phyloP scores from a whole-genome alignment of 2,329 filamentous ascomycete species.

The Fusarium algeriense region DNA sequence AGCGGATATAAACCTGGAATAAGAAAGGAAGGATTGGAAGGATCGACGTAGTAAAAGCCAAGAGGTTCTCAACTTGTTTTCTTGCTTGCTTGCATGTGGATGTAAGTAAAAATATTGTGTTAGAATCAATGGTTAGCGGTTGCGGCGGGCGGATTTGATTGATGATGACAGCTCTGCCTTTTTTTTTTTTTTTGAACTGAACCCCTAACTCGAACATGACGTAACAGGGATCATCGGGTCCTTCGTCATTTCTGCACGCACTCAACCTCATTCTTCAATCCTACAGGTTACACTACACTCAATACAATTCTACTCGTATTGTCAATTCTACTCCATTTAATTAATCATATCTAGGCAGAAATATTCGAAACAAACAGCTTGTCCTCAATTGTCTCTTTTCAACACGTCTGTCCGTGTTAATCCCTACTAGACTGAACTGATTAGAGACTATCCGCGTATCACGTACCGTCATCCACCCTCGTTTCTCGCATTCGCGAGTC shows the following conservation, averaged over 20 bases:
- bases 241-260: constrained; percentile 33
- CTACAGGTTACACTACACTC: background rate
- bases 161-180: constrained; percentile 15
- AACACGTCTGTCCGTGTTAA: background rate
- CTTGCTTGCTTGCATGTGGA: background rate
- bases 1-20: background rate
- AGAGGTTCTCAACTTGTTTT: constrained; percentile 32
- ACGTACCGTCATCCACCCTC: constrained; percentile 5
- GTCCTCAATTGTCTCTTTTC: background rate
- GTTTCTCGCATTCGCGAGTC: constrained; percentile 5
- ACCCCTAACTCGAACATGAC: constrained; percentile 33
- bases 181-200: constrained; percentile 11
- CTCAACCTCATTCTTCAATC: background rate
- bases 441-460: constrained; percentile 21
- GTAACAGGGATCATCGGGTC: constrained; percentile 18
- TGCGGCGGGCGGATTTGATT: background rate
- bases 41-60: constrained; percentile 27
- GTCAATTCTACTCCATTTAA: background rate
- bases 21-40: constrained; percentile 7
- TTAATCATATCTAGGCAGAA: background rate
- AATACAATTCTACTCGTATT: background rate
- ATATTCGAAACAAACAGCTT: background rate
- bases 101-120: background rate
- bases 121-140: constrained; percentile 6
- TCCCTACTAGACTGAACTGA: background rate